phyloP scores from a whole-genome alignment of 2,329 filamentous ascomycete genomes.

The Coccinonectria pachysandricola region DNA sequence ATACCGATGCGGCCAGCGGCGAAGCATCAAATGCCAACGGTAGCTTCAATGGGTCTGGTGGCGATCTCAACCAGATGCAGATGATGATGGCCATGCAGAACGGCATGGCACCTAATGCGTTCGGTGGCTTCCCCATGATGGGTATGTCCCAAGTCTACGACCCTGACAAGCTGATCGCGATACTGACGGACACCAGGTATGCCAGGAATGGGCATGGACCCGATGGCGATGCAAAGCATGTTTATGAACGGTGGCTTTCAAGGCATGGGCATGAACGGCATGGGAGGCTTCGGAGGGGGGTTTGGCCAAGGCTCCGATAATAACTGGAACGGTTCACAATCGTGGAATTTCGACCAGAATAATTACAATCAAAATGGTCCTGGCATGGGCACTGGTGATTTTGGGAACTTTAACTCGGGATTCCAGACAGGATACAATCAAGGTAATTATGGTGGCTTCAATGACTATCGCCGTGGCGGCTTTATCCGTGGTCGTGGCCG shows the following conservation, averaged over 20 bases:
- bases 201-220: constrained; percentile 78
- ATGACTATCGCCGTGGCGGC: constrained; percentile 64
- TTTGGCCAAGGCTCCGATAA: constrained; percentile 55
- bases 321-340: constrained; percentile 72
- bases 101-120: constrained; percentile 46
- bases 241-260: constrained; percentile 72
- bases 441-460: constrained; percentile 76
- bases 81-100: constrained; percentile 71
- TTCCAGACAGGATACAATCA: constrained; percentile 70
- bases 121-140: constrained; percentile 67
- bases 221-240: constrained; percentile 63
- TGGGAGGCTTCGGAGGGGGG: constrained; percentile 64
- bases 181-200: constrained; percentile 47
- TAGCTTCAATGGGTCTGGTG: constrained; percentile 48
- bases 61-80: constrained; percentile 71
- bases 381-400: constrained; percentile 72
- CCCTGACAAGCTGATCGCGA: constrained; percentile 1
- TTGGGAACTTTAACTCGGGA: constrained; percentile 68
- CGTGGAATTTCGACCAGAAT: constrained; percentile 79
- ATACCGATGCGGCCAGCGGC: no score
- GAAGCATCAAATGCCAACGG: constrained; percentile 40
- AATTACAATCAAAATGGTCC: constrained; percentile 82
- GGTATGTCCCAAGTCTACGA: constrained; percentile 48
- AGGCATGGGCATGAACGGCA: constrained; percentile 68
- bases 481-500: constrained; percentile 57